Percentiles rank a stretch among this genome's conserved stretches.
These are phyloP conservation scores for Mortierella sp. DNA, from an alignment of 371 early-diverging fungal species.

Conservation along the genomic window DNA sequence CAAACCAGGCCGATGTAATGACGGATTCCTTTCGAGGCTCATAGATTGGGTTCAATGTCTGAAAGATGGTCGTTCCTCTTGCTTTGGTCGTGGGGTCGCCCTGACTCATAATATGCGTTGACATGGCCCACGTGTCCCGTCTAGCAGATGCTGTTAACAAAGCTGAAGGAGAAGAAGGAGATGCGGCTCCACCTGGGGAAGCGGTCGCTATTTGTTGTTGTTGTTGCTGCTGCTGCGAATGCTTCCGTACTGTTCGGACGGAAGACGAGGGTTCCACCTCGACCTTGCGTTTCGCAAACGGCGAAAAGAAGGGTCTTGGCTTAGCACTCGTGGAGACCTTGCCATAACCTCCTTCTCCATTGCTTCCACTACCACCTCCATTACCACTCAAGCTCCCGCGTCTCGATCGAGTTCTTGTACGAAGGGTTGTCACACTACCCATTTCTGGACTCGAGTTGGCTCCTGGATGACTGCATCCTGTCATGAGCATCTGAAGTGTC, in stretches of 20 bases:
- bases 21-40: constrained; percentile 60
- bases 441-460: not conserved
- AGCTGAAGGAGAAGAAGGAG: not conserved
- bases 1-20: constrained; percentile 68
- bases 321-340: too few relatives aligned
- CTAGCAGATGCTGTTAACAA: too few relatives aligned
- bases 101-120: constrained; percentile 1
- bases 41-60: constrained; percentile 75
- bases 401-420: too few relatives aligned
- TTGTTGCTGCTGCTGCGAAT: too few relatives aligned
- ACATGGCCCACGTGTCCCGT: not conserved
- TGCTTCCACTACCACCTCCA: too few relatives aligned
- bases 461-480: not conserved
- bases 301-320: too few relatives aligned
- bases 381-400: too few relatives aligned
- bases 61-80: constrained; percentile 18
- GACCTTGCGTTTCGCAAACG: too few relatives aligned
- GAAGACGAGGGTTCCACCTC: too few relatives aligned
- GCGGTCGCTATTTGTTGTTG: not conserved
- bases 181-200: not conserved
- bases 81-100: not conserved
- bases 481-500: not conserved
- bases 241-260: too few relatives aligned
- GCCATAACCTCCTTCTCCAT: too few relatives aligned
- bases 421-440: too few relatives aligned